phyloP scores from a whole-genome alignment of 148 eudicot genomes.

The Silene latifolia region DNA sequence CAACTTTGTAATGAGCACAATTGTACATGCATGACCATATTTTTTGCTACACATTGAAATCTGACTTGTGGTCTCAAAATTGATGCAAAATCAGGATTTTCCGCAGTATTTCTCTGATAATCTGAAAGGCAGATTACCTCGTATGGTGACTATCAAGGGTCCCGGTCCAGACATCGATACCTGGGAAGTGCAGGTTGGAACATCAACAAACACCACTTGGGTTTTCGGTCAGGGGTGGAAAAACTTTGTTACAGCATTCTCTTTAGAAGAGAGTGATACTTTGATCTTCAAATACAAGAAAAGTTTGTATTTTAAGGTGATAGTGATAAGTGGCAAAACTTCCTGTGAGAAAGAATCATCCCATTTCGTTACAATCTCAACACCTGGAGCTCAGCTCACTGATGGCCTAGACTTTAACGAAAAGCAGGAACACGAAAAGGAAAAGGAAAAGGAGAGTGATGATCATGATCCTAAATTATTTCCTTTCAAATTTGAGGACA shows the following conservation, averaged over 20 bases:
- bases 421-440: background rate
- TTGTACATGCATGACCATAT: too few species aligned
- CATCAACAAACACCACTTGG: background rate
- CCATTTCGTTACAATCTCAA: slow-evolving; percentile 8
- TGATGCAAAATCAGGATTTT: slow-evolving; percentile 1
- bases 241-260: slow-evolving; percentile 8
- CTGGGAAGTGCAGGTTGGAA: slow-evolving; percentile 13
- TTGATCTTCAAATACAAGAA: slow-evolving; percentile 16
- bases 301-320: slow-evolving; percentile 14
- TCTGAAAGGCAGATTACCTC: slow-evolving; percentile 18
- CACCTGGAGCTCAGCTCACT: background rate
- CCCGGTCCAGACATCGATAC: slow-evolving; percentile 5
- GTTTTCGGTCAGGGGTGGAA: slow-evolving; percentile 11
- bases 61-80: background rate
- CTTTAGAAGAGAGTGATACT: slow-evolving; percentile 14
- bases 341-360: slow-evolving; percentile 22
- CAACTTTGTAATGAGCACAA: too few species aligned
- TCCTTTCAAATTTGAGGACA: background rate
- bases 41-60: too few species aligned
- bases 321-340: background rate
- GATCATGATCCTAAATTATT: background rate
- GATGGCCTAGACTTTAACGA: too few species aligned
- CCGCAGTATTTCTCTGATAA: slow-evolving; percentile 15
- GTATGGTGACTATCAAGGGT: slow-evolving; percentile 15
- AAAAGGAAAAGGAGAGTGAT: background rate